Evolutionary conservation across 1,284 basidiomycete species (phyloP), one percentile per base, ranked within the genome.

Genomic region (Puccinia horiana): DNA sequence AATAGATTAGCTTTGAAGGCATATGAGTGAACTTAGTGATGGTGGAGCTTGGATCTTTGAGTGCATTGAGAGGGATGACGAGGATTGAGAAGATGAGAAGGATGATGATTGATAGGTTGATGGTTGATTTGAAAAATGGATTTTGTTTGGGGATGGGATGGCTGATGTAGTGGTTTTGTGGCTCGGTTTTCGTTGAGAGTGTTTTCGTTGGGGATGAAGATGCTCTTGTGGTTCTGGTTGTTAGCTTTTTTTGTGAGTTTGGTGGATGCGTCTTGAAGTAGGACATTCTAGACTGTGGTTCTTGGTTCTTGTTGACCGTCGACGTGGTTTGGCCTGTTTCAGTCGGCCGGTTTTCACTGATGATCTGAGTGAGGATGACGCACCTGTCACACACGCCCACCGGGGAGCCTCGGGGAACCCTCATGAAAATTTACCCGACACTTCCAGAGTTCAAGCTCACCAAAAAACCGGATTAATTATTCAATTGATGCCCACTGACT

Each of bases 1-100:
- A 86, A 63, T 83, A 79, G 20, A 83, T 76, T 49, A 87, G 61
- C 73, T 85, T 84, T 18, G 85, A 90, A 92, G 97, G 87, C 0
- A 85, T 77, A 54, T 83, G 82, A 3, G 81, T 81, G 47, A 85
- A 86, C 56, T 82, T 76, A 12, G 83, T 69, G 63, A 77, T 65
- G 20, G 76, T 77, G 37, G 74, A 76, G 29, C 40, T 77, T 1
- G 63, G 56, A 32, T 61, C 58, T 47, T 77, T 63, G 44, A 37
- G 23, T 67, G 76, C 40, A 63, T 67, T 61, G 58, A 49, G 58
- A 6, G 61, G 26, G 76, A 67, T 37, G 58, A 77, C 23, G 47
- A 65, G 42, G 11, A 9, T 35, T 65, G 47, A 47, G 40, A 77
- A 47, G 58, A 49, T 77, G 20, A 77, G 42, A 42, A 65, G 44